Evolutionary conservation across 2,329 filamentous ascomycete species (phyloP).

Genomic region (Colletotrichum falcatum): DNA sequence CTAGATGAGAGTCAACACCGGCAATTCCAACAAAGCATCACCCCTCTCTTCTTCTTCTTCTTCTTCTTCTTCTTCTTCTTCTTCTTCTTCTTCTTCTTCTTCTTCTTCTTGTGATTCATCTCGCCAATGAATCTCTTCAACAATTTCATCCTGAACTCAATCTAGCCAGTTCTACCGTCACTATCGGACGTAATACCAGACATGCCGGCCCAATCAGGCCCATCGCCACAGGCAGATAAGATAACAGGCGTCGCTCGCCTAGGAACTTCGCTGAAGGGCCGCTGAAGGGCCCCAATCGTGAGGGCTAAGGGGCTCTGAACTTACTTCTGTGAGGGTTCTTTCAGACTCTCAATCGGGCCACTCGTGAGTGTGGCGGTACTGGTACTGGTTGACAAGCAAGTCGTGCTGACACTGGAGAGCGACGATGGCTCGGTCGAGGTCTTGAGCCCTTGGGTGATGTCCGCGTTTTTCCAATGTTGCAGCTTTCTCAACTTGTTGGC

Average conservation of each 20-base stretch:
- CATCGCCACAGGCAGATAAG: not conserved
- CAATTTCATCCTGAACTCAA: not conserved
- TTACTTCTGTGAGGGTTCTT: not conserved
- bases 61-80: too few relatives aligned
- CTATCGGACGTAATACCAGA: not conserved
- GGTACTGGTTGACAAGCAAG: not conserved
- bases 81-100: too few relatives aligned
- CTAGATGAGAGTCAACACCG: not conserved
- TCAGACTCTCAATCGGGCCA: not conserved
- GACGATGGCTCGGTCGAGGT: not conserved
- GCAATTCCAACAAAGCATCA: not conserved
- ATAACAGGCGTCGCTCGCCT: too few relatives aligned
- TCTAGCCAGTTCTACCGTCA: not conserved
- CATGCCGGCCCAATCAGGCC: too few relatives aligned
- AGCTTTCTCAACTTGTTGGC: not conserved
- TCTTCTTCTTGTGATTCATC: too few relatives aligned
- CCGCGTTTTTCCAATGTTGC: not conserved
- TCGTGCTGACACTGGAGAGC: not conserved
- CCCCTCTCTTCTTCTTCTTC: not conserved
- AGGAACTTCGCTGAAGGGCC: too few relatives aligned
- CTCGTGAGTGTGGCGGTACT: not conserved
- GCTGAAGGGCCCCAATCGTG: too few relatives aligned
- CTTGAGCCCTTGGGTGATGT: not conserved
- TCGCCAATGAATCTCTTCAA: not conserved
- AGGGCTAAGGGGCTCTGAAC: not conserved